Base-by-base conservation (phyloP, 495 filamentous ascomycete species). In the Hypoxylon trugodes region DNA sequence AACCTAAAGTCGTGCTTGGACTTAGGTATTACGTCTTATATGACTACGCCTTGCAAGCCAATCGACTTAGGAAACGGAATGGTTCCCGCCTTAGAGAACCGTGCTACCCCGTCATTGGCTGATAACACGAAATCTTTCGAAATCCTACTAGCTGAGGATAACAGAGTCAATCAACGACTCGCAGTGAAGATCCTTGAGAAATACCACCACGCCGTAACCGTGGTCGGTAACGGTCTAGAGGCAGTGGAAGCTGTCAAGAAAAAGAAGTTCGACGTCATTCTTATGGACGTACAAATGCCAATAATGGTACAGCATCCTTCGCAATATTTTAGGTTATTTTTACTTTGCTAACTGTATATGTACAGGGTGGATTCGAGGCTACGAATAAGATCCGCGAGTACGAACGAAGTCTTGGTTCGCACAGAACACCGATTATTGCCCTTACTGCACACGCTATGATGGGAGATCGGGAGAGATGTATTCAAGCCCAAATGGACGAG, bases 221-320 rank as follows among this genome's bases (percentile, higher is more conserved):
- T 99, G 22, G 95, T 97, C 49, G 91, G 92, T 49, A 99, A 99
- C 69, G 95, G 95, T 37, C 80, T 90, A 43, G 95, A 98, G 71
- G 95, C 95, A 0, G 85, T 98, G 10, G 91, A 98, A 61, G 88
- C 89, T 21, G 86, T 98, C 61, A 92, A 92, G 79, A 85, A 88
- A 68, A 92, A 90, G 76, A 89, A 91, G 61, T 98, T 94, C 70
- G 95, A 98, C 76, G 91, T 96, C 67, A 95, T 98, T 61, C 78
- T 99, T 41, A 99, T 99, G 95, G 95, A 99, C 68, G 96, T 99
- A 5, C 96, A 98, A 74, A 99, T 99, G 96, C 96, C 96, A 16
- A 89, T 98, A 59, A 98, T 99, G 93, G 88, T 90, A 66, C 67
- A 63, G 51, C 16, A 24, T 49, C 33, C 26, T 22, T 18, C 16